phyloP scores from a whole-genome alignment of 2,329 filamentous ascomycete genomes.

The Drechslerella dactyloides region DNA sequence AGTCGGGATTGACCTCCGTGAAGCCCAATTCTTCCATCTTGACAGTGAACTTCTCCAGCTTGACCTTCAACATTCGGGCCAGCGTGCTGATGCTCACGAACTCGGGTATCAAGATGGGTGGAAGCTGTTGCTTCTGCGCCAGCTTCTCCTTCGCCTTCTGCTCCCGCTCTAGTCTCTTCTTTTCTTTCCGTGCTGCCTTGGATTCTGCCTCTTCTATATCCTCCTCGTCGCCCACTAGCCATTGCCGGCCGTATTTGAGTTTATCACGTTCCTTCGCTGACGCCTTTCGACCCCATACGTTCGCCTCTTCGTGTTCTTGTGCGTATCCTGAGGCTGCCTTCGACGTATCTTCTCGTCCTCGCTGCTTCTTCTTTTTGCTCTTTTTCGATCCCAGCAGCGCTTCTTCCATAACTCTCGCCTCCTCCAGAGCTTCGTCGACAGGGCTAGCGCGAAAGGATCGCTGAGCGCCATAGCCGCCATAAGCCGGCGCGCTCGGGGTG shows the following conservation, averaged over 20 bases:
- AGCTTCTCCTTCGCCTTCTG: constrained; percentile 57
- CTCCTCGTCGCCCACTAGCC: constrained; percentile 54
- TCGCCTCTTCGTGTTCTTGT: constrained; percentile 12
- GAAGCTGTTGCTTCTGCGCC: constrained; percentile 61
- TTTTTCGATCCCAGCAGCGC: constrained; percentile 19
- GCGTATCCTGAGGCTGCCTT: background rate
- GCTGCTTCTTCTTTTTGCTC: constrained; percentile 46
- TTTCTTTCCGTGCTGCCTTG: constrained; percentile 57
- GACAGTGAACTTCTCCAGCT: constrained; percentile 71
- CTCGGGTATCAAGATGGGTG: constrained; percentile 79
- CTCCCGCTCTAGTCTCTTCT: constrained; percentile 61
- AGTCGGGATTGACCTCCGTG: constrained; percentile 79
- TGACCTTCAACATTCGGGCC: constrained; percentile 75
- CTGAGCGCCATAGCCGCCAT: constrained; percentile 46
- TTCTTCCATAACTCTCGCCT: constrained; percentile 53
- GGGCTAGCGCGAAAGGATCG: constrained; percentile 45
- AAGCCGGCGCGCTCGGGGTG: constrained; percentile 4
- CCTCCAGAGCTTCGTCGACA: constrained; percentile 53
- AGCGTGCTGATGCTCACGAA: constrained; percentile 89
- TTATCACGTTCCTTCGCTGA: constrained; percentile 42
- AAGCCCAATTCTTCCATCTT: constrained; percentile 88
- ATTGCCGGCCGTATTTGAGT: constrained; percentile 36
- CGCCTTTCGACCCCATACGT: constrained; percentile 29
- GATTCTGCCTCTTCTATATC: constrained; percentile 56
- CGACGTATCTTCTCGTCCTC: constrained; percentile 47